Base-by-base conservation (phyloP, 495 filamentous ascomycete genomes). In the Articulospora tetracladia region DNA sequence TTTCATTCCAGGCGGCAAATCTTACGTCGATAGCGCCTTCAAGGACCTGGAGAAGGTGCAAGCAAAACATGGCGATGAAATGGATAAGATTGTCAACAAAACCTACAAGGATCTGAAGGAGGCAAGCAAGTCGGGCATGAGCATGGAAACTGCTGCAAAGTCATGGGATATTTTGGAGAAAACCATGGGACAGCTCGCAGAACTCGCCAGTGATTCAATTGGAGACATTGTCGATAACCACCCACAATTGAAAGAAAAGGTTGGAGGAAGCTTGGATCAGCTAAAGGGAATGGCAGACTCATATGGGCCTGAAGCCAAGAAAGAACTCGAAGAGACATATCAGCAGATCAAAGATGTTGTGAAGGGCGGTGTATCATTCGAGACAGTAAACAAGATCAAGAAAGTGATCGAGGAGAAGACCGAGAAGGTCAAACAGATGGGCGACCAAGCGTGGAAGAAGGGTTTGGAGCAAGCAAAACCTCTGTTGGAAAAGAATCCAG, bases 271-370 rank as follows among this genome's bases (percentile, higher is more conserved):
- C 50, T 70, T 83, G 34, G 76, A 85, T 32, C 76, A 85, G 68
- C 68, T 89, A 46, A 87, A 86, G 74, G 67, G 84, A 62, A 77
- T 87, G 73, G 84, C 81, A 27, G 78, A 87, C 27, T 67, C 80
- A 23, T 84, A 84, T 66, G 87, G 87, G 0, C 86, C 86, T 0
- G 82, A 88, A 63, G 86, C 85, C 0, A 85, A 86, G 74, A 85
- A 88, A 75, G 76, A 87, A 70, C 77, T 85, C 6, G 82, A 89
- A 50, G 73, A 84, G 72, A 87, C 84, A 10, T 89, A 83, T 78
- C 62, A 79, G 17, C 76, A 89, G 63, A 74, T 87, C 50, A 70
- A 69, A 55, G 76, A 82, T 24, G 78, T 87, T 57, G 51, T 86
- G 25, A 56, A 79, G 55, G 70, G 71, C 6, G 85, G 85, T 7